Conservation (phyloP, 2,329 filamentous ascomycete genomes). For the Neophaeococcomyces mojaviensis region DNA sequence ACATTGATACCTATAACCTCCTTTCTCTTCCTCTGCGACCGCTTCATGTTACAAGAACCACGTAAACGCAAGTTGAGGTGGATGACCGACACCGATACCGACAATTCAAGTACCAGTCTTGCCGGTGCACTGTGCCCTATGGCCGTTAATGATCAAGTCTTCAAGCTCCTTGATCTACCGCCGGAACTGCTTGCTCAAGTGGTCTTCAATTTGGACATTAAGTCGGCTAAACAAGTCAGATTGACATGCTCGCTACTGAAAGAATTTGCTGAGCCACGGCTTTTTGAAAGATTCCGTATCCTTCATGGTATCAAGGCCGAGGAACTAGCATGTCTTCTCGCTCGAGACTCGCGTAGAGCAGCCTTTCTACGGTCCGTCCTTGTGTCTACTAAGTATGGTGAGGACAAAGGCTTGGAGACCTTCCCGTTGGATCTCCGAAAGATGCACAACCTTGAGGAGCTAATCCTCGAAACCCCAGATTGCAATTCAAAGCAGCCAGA, state of each 20-base stretch:
- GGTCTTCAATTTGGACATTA: too few relatives aligned
- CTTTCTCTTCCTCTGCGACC: too few relatives aligned
- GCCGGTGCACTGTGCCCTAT: too few relatives aligned
- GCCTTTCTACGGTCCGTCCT: slow-evolving; percentile 19
- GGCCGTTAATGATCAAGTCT: slow-evolving; percentile 35
- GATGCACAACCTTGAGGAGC: slow-evolving; percentile 20
- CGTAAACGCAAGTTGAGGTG: too few relatives aligned
- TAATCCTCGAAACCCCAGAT: slow-evolving; percentile 22
- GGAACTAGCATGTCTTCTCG: slow-evolving; percentile 13
- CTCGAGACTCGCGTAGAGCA: slow-evolving; percentile 15
- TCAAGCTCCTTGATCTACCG: slow-evolving; percentile 53
- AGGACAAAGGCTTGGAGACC: slow-evolving; percentile 17
- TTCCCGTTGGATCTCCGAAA: slow-evolving; percentile 17
- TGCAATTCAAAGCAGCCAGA: slow-evolving; percentile 20
- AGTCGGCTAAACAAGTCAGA: slow-evolving; percentile 4
- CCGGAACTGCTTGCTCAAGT: slow-evolving; percentile 39
- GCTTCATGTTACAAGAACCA: too few relatives aligned
- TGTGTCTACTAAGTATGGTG: slow-evolving; percentile 21
- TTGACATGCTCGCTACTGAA: slow-evolving; percentile 18
- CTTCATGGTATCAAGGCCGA: slow-evolving; percentile 15
- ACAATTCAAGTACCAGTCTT: too few relatives aligned
- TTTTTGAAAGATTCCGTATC: slow-evolving; percentile 19
- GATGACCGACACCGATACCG: too few relatives aligned
- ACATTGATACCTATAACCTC: too few relatives aligned
- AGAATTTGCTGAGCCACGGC: slow-evolving; percentile 18